Evolutionary conservation across 1,284 basidiomycete species (phyloP).

Genomic region (Mycosarcoma maydis): DNA sequence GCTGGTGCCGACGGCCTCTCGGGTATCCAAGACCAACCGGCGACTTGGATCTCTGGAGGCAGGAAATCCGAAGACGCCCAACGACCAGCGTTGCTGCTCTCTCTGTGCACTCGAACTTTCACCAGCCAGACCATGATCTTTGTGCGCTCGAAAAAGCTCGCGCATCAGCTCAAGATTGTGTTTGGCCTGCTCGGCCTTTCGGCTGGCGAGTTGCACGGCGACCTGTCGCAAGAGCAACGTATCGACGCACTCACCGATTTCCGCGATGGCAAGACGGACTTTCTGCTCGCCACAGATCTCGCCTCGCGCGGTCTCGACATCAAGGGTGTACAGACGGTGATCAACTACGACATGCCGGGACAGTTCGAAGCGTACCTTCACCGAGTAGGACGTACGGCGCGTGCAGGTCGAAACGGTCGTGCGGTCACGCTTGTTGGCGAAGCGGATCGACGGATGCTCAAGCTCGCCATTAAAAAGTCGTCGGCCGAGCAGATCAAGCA

Average conservation of each 20-base stretch:
- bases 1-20: conserved; percentile 72
- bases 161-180: conserved; percentile 95
- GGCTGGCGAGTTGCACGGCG: conserved; percentile 90
- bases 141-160: conserved; percentile 98
- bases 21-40: conserved; percentile 83
- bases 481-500: conserved; percentile 86
- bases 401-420: conserved; percentile 65
- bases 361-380: conserved; percentile 97
- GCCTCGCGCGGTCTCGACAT: conserved; percentile 99
- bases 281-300: conserved; percentile 93
- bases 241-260: conserved; percentile 88
- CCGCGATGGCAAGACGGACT: conserved; percentile 81
- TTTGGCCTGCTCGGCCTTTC: conserved; percentile 86
- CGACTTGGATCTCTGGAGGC: not conserved
- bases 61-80: conserved; percentile 81
- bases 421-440: conserved; percentile 96
- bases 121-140: conserved; percentile 95
- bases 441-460: conserved; percentile 93
- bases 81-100: conserved; percentile 89
- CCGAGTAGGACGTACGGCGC: conserved; percentile 78
- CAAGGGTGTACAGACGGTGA: conserved; percentile 90
- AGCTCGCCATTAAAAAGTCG: conserved; percentile 90
- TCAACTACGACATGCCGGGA: conserved; percentile 97
- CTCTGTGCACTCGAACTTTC: conserved; percentile 87
- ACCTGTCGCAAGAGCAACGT: conserved; percentile 96